Base-by-base conservation (phyloP, 805 yeast species). In the Metschnikowia sp. region DNA sequence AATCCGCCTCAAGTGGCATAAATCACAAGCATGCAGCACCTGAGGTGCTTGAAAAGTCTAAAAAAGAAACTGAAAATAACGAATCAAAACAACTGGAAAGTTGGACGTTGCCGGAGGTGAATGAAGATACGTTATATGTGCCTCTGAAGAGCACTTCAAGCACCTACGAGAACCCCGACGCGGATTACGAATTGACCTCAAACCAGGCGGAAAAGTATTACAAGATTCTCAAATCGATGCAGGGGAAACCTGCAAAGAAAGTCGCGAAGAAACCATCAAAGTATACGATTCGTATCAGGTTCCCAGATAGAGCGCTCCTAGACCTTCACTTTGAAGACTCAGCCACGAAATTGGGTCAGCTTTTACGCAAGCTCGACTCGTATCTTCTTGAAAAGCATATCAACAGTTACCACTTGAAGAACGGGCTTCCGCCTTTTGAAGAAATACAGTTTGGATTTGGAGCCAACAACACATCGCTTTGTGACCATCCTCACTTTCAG, bases 81-180 rank as follows among this genome's bases (percentile, higher is more conserved):
- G 26, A 22, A 1, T 1, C 5, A 22, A 22, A 22, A 22, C 26
- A 37, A 12, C 13, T 19, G 7, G 26, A 5, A 2, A 22, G 26
- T 3, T 47, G 47, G 48, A 30, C n/a, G n/a, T 40, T 52, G 32
- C 51, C 48, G 3, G 45, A 11, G 15, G 53, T 48, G 13, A 37
- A 22, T 4, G 34, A 44, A 9, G 59, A 55, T 36, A 52, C 56
- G 10, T 45, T 49, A 8, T 55, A 55, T 19, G 39, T 47, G 2
- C 56, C 59, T 8, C 45, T 39, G 38, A 34, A 32, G 8, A 34
- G 42, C 22, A 39, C 44, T 10, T 34, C 42, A 3, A 28, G 28
- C 10, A 9, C 48, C 1, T 72, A 70, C 46, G 74, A 71, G 19
- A 72, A 72, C 48, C 75, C 75, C 3, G 75, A 70, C 13, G 68